Percentiles rank a stretch among this genome's conserved stretches.
Conservation (phyloP, 2,329 filamentous ascomycete species). For the Alternaria sp. region DNA sequence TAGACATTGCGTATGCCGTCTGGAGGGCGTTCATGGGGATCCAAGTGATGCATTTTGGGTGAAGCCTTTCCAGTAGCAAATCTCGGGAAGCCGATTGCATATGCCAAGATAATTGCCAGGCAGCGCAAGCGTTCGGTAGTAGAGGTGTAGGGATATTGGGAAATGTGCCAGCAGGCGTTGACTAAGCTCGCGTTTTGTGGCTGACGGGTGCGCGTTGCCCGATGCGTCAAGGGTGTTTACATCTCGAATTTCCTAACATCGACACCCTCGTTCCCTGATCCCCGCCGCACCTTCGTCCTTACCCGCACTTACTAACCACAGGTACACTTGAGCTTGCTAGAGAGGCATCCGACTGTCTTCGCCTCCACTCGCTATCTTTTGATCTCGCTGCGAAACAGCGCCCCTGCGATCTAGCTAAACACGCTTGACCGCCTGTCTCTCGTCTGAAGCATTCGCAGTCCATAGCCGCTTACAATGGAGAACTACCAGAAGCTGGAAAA, state of each 20-base stretch:
- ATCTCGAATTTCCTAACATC: conserved; percentile 33
- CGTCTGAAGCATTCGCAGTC: conserved; percentile 25
- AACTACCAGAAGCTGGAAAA: conserved; percentile 98
- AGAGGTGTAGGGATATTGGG: background rate
- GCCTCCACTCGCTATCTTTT: background rate
- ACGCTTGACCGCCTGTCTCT: conserved; percentile 32
- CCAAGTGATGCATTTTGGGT: conserved; percentile 57
- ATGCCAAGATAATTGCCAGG: no score
- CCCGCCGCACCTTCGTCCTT: conserved; percentile 17
- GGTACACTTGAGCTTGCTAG: conserved; percentile 18
- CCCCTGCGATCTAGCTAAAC: conserved; percentile 2
- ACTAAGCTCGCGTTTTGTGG: conserved; percentile 37
- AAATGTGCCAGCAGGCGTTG: conserved; percentile 17
- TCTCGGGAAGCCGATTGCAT: no score
- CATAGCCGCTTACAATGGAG: conserved; percentile 69
- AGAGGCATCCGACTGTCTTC: background rate
- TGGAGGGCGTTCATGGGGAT: conserved; percentile 82
- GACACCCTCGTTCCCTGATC: conserved; percentile 16
- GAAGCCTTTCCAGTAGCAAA: background rate
- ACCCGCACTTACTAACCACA: conserved; percentile 40
- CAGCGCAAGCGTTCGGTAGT: background rate
- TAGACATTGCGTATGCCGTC: conserved; percentile 74
- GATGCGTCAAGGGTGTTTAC: conserved; percentile 35
- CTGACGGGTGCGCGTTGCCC: conserved; percentile 30
- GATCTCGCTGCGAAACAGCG: conserved; percentile 8